Base-by-base conservation (phyloP, 1,284 basidiomycete genomes). In the Rhodotorula sp. region DNA sequence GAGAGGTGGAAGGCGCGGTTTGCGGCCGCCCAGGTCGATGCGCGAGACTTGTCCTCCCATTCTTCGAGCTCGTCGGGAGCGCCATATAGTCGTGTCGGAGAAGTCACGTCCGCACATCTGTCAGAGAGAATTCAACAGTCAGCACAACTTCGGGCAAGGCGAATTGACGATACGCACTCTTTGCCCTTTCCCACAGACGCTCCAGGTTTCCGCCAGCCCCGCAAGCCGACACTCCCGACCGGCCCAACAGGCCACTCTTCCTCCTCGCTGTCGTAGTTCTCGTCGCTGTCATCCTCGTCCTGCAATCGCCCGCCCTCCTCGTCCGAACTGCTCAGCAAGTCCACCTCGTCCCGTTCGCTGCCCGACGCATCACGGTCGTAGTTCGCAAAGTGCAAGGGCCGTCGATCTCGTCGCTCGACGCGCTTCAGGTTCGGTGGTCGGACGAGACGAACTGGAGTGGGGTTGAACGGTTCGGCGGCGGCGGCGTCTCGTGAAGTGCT, bases 211-310 rank as follows among this genome's bases (percentile, higher is more conserved):
- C 70, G 39, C 70, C 67, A 72, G 0, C 73, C 73, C 9, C 64
- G 10, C 0, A 72, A 5, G 8, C 73, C 73, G 15, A 72, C 24
- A 36, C 67, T 70, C 32, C 68, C 68, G 11, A 67, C 63, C 1
- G 73, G 73, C 15, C 68, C 73, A 4, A 74, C 73, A 3, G 73
- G 73, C 73, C 73, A 74, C 6, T 47, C 57, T 27, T 74, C 71
- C 54, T 74, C 73, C 47, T 74, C 73, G 13, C 61, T 65, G 47
- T 74, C 73, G 4, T 34, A n/a, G 1, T 70, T 63, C 22, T 54
- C 48, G 29, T 59, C 52, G 5, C 24, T 36, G 1, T 36, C 60
- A 7, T 39, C 54, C 19, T 63, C 51, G 9, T 44, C 34, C 4
- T n/a, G 49, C 30, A 32, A 2, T 30, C 52, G 51, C 4, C 8